Percentiles rank a stretch among this genome's conserved stretches.
These are phyloP conservation scores for Paulownia fortunei DNA, from an alignment of 257 asterid genomes.

Conservation along the genomic window DNA sequence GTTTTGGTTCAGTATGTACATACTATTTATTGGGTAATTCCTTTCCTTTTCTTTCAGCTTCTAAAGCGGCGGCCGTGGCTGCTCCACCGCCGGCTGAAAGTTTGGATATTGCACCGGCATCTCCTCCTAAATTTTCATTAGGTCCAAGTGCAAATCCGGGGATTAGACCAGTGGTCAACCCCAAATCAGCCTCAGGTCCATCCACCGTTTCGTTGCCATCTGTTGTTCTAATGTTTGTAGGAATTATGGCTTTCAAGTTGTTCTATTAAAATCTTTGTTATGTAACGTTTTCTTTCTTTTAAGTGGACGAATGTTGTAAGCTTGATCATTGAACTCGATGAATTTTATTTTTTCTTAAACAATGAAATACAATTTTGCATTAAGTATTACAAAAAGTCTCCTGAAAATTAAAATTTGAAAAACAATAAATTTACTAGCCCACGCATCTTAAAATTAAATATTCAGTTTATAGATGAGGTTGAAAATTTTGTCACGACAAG, in stretches of 20 bases:
- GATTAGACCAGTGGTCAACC: constrained; percentile 56
- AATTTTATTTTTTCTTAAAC: background rate
- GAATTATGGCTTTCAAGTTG: constrained; percentile 38
- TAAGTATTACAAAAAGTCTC: background rate
- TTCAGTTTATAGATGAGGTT: no score
- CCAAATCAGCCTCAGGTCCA: constrained; percentile 46
- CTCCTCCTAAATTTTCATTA: constrained; percentile 46
- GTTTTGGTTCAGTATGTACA: background rate
- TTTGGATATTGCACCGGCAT: constrained; percentile 37
- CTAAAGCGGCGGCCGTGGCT: constrained; percentile 46
- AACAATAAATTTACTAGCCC: no score
- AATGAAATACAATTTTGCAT: background rate
- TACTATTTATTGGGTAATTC: background rate
- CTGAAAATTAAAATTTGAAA: no score
- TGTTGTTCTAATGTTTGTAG: constrained; percentile 37
- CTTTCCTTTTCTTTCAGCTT: constrained; percentile 37
- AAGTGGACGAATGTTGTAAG: background rate
- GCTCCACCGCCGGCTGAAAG: constrained; percentile 41
- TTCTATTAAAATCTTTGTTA: background rate
- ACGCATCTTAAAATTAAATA: no score
- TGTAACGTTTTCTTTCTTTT: background rate
- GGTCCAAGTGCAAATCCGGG: constrained; percentile 59
- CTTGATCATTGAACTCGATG: background rate
- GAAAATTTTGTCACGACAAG: no score
- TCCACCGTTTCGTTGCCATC: constrained; percentile 29